These are phyloP conservation scores for Globisporangium megalacanthum DNA, from an alignment of 352 stramenopile species.

Conservation along the genomic window DNA sequence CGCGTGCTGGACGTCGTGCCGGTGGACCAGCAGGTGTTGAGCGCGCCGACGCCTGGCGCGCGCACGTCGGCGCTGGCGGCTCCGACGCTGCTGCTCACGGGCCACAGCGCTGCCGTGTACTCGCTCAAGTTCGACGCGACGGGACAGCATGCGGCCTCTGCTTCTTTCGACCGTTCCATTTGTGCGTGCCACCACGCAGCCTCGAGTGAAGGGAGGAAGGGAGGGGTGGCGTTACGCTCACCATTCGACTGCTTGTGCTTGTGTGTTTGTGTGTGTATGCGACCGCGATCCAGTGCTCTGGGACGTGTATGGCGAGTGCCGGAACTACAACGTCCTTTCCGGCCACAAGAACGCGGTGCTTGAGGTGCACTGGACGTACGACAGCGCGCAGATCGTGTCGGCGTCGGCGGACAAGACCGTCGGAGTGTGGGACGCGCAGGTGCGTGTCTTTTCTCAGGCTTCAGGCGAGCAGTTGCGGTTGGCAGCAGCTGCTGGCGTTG, in stretches of 20 bases:
- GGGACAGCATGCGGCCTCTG: constrained; percentile 63
- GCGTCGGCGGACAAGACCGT: constrained; percentile 92
- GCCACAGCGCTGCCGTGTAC: constrained; percentile 67
- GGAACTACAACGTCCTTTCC: constrained; percentile 91
- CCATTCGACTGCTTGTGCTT: neutral
- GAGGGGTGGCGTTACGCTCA: no score
- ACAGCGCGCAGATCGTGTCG: constrained; percentile 84
- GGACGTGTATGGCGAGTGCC: constrained; percentile 87
- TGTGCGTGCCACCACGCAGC: constrained; percentile 18
- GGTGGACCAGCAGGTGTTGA: constrained; percentile 56
- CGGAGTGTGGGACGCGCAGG: constrained; percentile 75
- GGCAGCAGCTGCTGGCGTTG: no score
- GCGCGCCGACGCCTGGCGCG: constrained; percentile 39
- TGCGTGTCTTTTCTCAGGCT: constrained; percentile 2
- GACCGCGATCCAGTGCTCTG: constrained; percentile 62
- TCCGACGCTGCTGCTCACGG: constrained; percentile 77
- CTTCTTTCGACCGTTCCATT: constrained; percentile 70
- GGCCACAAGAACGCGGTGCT: constrained; percentile 96
- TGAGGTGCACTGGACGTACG: constrained; percentile 90
- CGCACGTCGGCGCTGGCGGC: constrained; percentile 61
- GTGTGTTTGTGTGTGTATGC: constrained; percentile 1
- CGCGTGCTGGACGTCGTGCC: constrained; percentile 69
- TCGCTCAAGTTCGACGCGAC: constrained; percentile 77
- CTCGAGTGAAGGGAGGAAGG: no score
- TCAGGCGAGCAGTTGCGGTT: no score